These are phyloP conservation scores for Phytophthora foliorum DNA, from an alignment of 352 stramenopile genomes.

Conservation along the genomic window DNA sequence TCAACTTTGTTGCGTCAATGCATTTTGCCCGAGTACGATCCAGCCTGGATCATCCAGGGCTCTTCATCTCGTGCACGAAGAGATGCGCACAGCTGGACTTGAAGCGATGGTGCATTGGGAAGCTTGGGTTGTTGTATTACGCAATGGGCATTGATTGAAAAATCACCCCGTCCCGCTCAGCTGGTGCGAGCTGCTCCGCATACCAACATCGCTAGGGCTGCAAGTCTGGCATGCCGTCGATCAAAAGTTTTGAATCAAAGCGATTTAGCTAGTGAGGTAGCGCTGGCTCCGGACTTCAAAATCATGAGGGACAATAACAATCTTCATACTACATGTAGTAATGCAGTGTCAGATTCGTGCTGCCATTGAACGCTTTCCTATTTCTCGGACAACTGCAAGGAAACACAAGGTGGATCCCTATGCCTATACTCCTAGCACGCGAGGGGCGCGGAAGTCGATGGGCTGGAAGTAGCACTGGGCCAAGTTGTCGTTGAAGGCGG, in stretches of 20 bases:
- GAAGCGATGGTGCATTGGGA: conserved; percentile 14
- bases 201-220: neutral
- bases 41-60: too few species aligned
- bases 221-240: neutral
- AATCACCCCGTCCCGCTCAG: conserved; percentile 17
- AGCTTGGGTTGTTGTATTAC: conserved; percentile 13
- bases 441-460: conserved; percentile 12
- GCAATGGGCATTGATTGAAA: conserved; percentile 18
- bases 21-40: conserved; percentile 27
- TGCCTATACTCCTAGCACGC: conserved; percentile 14
- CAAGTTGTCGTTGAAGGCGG: neutral
- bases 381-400: neutral
- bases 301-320: neutral
- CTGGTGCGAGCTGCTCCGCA: neutral
- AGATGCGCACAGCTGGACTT: conserved; percentile 8
- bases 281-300: neutral
- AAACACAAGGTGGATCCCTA: neutral
- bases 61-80: too few species aligned
- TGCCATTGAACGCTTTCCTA: conserved; percentile 6
- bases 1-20: conserved; percentile 34
- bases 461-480: conserved; percentile 5
- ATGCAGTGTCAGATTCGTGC: neutral
- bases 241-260: neutral
- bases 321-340: too few species aligned
- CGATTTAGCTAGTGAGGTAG: neutral